phyloP scores from a whole-genome alignment of 2,329 filamentous ascomycete species.

The Decorospora gaudefroyi region DNA sequence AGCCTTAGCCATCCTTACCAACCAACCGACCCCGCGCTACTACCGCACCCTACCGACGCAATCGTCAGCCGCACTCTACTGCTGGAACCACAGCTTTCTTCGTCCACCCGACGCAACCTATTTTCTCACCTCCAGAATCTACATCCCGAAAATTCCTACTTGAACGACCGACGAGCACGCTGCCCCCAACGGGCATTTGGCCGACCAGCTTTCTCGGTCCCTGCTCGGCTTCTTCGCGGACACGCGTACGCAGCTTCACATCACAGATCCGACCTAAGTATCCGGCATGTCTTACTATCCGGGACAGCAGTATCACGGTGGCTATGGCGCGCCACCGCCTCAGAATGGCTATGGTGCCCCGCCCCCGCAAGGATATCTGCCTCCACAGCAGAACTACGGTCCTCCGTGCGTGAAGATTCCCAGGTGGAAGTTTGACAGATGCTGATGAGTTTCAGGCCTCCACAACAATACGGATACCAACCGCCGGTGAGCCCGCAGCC shows the following conservation, averaged over 20 bases:
- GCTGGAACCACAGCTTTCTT: conserved; percentile 9
- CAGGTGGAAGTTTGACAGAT: not conserved
- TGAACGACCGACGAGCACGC: conserved; percentile 3
- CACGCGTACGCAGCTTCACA: conserved; percentile 14
- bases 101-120: conserved; percentile 5
- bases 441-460: conserved; percentile 30
- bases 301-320: conserved; percentile 50
- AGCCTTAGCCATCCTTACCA: conserved; percentile 17
- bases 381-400: conserved; percentile 38
- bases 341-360: conserved; percentile 42
- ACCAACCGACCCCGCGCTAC: conserved; percentile 23
- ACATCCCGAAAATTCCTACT: conserved; percentile 2
- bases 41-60: conserved; percentile 8
- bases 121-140: not conserved
- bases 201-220: conserved; percentile 15
- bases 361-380: conserved; percentile 38
- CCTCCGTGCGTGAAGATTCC: conserved; percentile 31
- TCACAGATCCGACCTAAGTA: conserved; percentile 6
- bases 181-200: conserved; percentile 8
- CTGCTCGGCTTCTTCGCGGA: conserved; percentile 20
- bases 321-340: conserved; percentile 50
- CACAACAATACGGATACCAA: conserved; percentile 47
- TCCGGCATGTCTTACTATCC: conserved; percentile 50
- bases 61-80: conserved; percentile 22
- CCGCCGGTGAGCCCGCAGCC: conserved; percentile 47